A percentile compares a stretch with the other conserved stretches of the same genome.
phyloP scores from a whole-genome alignment of 139 green algal genomes.

The Chlamydomonas schloesseri region DNA sequence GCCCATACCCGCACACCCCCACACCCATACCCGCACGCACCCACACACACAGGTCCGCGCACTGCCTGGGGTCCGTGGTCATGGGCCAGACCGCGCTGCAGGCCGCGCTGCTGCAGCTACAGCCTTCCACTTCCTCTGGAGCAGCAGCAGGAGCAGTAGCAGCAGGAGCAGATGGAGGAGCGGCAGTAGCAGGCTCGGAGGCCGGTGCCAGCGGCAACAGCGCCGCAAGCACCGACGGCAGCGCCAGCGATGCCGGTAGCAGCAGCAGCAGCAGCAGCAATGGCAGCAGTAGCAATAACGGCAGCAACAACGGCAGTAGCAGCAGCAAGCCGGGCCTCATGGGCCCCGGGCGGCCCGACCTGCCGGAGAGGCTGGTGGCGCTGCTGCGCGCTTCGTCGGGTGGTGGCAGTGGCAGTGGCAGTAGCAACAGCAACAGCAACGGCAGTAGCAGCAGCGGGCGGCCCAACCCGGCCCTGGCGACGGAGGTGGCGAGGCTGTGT shows the following conservation, averaged over 20 bases:
- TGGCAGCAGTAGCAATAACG: background rate
- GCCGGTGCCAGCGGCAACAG: background rate
- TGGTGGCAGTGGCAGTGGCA: background rate
- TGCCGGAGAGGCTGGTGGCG: background rate
- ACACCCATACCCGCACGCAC: background rate
- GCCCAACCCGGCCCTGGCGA: background rate
- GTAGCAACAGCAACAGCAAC: background rate
- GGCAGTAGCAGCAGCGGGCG: background rate
- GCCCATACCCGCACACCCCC: background rate
- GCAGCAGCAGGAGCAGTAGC: background rate
- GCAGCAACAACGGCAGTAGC: background rate
- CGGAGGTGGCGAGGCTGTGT: conserved; percentile 18
- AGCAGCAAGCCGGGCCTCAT: background rate
- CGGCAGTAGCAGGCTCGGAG: background rate
- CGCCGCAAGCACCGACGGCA: too few species aligned
- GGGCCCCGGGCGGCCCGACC: background rate
- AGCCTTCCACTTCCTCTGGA: too few species aligned
- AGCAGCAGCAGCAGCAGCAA: background rate
- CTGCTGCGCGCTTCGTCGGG: background rate
- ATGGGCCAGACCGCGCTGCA: conserved; percentile 19
- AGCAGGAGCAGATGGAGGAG: background rate
- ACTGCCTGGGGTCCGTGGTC: conserved; percentile 15
- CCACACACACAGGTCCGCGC: background rate
- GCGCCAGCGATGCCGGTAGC: background rate
- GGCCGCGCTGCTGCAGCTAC: background rate